Evolutionary conservation across 352 stramenopile genomes (phyloP).

Genomic region (Phytopythium litorale): DNA sequence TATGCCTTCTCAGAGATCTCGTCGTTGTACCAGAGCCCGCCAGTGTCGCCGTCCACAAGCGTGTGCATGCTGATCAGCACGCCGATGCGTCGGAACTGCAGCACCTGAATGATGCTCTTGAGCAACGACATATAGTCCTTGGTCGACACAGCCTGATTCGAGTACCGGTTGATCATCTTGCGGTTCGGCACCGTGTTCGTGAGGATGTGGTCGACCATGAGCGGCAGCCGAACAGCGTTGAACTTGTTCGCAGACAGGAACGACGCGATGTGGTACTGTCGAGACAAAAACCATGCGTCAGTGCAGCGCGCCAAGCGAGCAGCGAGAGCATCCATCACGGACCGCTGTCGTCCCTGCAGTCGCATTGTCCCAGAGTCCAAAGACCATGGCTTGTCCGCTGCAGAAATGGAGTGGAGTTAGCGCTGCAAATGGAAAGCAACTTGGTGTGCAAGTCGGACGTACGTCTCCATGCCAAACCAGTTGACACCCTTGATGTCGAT

Average conservation of each 20-base stretch:
- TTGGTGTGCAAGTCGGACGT: not conserved
- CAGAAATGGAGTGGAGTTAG: not conserved
- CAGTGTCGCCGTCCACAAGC: constrained; percentile 20
- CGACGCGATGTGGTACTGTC: constrained; percentile 27
- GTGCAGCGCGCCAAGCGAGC: not conserved
- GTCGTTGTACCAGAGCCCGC: constrained; percentile 37
- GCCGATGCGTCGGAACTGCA: constrained; percentile 26
- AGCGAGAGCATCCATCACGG: not conserved
- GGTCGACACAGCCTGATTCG: constrained; percentile 26
- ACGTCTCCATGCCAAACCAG: constrained; percentile 40
- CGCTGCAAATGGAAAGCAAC: too few species aligned
- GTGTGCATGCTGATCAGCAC: constrained; percentile 48
- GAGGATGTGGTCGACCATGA: constrained; percentile 29
- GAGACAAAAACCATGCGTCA: not conserved
- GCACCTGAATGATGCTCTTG: constrained; percentile 22
- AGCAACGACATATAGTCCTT: constrained; percentile 29
- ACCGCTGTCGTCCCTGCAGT: constrained; percentile 20
- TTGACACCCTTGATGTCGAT: constrained; percentile 41
- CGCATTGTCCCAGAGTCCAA: constrained; percentile 28
- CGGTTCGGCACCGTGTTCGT: constrained; percentile 21
- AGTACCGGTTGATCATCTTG: constrained; percentile 22
- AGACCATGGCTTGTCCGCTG: constrained; percentile 15
- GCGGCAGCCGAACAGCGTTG: constrained; percentile 24
- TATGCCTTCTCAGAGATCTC: constrained; percentile 32
- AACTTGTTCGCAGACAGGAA: constrained; percentile 40